Evolutionary conservation across 768 basidiomycete species (phyloP).

Genomic region (Tulasnella sp.): DNA sequence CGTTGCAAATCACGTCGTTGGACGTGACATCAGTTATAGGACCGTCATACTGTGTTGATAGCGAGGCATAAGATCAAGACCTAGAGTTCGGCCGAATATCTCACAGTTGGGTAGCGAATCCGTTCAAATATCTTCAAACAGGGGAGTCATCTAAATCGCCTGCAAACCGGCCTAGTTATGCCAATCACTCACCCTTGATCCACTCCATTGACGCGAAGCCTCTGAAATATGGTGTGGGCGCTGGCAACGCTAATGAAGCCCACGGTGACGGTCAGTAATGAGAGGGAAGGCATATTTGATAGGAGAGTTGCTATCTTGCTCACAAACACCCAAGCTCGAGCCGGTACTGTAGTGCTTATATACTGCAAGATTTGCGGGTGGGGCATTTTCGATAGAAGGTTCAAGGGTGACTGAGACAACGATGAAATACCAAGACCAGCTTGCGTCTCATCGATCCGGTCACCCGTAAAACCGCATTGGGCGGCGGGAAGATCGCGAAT

Average conservation of each 20-base stretch:
- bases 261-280: not conserved
- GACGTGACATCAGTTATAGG: slow-evolving; percentile 57
- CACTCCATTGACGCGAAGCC: slow-evolving; percentile 19
- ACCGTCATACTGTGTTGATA: slow-evolving; percentile 37
- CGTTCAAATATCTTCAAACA: slow-evolving; percentile 13
- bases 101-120: slow-evolving; percentile 23
- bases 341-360: not conserved
- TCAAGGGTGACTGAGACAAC: not conserved
- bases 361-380: not conserved
- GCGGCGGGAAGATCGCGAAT: not conserved
- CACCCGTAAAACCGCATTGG: not conserved
- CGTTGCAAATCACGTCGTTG: slow-evolving; percentile 57
- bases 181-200: slow-evolving; percentile 20
- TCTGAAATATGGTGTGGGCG: slow-evolving; percentile 52
- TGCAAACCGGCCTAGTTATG: not conserved
- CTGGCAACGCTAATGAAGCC: slow-evolving; percentile 1
- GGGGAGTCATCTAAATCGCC: not conserved
- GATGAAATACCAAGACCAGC: not conserved
- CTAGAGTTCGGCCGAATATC: not conserved
- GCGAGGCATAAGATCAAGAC: not conserved
- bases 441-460: not conserved
- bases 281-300: not conserved
- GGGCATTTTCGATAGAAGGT: not conserved
- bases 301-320: not conserved
- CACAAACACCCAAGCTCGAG: not conserved